These are phyloP conservation scores for Ophiostoma perfectum DNA, from an alignment of 2,329 filamentous ascomycete genomes.

Conservation along the genomic window DNA sequence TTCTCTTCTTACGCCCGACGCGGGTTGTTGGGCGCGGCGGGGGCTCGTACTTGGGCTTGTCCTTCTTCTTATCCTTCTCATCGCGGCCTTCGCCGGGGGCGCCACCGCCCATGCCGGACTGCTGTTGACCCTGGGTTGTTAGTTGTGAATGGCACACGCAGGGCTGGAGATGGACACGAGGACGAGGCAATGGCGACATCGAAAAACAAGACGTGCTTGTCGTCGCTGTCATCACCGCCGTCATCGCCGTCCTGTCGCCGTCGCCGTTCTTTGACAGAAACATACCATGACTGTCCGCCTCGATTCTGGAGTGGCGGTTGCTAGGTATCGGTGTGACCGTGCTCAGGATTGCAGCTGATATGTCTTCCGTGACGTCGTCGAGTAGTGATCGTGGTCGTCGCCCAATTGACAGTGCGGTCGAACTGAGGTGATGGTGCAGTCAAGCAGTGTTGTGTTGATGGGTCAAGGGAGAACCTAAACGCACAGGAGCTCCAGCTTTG, in stretches of 20 bases:
- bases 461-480: constrained; percentile 13
- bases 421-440: constrained; percentile 3
- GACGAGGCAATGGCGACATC: too few relatives aligned
- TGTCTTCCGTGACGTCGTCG: neutral
- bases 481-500: constrained; percentile 17
- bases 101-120: constrained; percentile 78
- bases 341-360: neutral
- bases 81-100: constrained; percentile 63
- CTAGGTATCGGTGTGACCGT: neutral
- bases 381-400: neutral
- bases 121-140: constrained; percentile 63
- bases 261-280: neutral
- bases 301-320: neutral
- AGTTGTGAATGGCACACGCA: neutral
- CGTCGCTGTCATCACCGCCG: neutral
- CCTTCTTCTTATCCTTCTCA: constrained; percentile 98
- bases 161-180: neutral
- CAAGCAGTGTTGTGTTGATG: neutral
- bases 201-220: neutral
- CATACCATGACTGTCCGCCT: constrained; percentile 15
- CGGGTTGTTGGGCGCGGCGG: constrained; percentile 94
- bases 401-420: constrained; percentile 9
- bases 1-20: constrained; percentile 98
- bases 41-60: constrained; percentile 99
- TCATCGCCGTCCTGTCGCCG: neutral